phyloP scores from a whole-genome alignment of 2,329 filamentous ascomycete species.

The Teratosphaeria destructans region DNA sequence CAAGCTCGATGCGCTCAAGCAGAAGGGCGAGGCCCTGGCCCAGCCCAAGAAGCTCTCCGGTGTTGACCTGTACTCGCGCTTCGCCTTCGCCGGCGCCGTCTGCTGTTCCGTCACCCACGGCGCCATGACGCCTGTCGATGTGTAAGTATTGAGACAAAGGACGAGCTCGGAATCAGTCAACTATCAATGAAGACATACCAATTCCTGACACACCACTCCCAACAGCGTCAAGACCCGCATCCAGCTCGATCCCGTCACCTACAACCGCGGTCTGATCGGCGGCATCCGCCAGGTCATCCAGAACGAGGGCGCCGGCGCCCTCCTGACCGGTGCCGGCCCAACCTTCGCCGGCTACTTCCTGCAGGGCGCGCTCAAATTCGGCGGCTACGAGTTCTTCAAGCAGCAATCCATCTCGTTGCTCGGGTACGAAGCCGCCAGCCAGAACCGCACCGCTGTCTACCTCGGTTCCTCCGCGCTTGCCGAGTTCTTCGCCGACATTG shows the following conservation, averaged over 20 bases:
- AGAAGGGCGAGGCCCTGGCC: conserved; percentile 31
- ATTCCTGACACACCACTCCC: not conserved
- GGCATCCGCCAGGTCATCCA: conserved; percentile 77
- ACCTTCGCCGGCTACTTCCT: conserved; percentile 88
- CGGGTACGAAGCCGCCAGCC: conserved; percentile 64
- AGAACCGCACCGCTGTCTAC: conserved; percentile 74
- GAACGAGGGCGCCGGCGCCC: conserved; percentile 75
- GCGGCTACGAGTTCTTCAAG: conserved; percentile 96
- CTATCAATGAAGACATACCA: not conserved
- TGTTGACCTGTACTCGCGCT: conserved; percentile 77
- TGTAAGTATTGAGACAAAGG: conserved; percentile 56
- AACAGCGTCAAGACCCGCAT: conserved; percentile 87
- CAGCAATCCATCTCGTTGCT: conserved; percentile 73
- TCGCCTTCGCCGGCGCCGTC: conserved; percentile 93
- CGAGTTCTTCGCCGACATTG: conserved; percentile 64
- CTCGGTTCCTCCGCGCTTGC: conserved; percentile 52
- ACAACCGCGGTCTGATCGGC: conserved; percentile 79
- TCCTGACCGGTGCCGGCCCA: conserved; percentile 75
- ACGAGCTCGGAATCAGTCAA: not conserved
- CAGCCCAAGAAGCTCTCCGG: conserved; percentile 49
- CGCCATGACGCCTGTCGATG: conserved; percentile 93
- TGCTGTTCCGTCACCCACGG: conserved; percentile 98
- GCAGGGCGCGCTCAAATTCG: conserved; percentile 87
- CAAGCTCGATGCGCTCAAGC: conserved; percentile 45
- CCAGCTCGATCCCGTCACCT: conserved; percentile 80